Percentiles rank a stretch among this genome's conserved stretches.
phyloP scores from a whole-genome alignment of 495 filamentous ascomycete species.

The Lasiosphaeria miniovina region DNA sequence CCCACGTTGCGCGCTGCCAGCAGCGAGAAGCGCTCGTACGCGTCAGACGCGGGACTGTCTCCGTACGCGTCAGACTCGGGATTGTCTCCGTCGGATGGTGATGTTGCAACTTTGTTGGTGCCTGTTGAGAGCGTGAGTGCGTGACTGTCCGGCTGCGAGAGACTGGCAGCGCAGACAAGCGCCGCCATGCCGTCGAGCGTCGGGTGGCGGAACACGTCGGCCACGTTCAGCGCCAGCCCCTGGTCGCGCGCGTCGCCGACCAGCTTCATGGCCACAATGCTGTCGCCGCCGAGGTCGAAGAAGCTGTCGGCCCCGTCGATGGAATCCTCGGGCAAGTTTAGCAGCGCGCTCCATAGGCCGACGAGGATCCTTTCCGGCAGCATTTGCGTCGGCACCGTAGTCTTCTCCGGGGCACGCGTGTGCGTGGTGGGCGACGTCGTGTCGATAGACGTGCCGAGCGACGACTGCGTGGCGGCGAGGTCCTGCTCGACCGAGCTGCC shows the following conservation, averaged over 20 bases:
- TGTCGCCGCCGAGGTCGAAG: constrained; percentile 60
- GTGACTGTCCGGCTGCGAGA: not conserved
- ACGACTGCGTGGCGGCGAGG: not conserved
- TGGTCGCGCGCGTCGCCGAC: constrained; percentile 50
- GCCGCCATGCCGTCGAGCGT: constrained; percentile 18
- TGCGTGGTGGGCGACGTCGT: not conserved
- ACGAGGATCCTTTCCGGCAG: constrained; percentile 24
- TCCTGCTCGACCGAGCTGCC: too few relatives aligned
- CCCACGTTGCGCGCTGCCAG: constrained; percentile 46
- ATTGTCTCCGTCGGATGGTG: not conserved
- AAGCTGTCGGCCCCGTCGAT: constrained; percentile 51
- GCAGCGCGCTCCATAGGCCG: constrained; percentile 23
- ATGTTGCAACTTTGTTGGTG: not conserved
- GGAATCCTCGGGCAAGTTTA: constrained; percentile 22
- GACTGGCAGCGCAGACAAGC: not conserved
- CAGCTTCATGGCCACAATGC: constrained; percentile 62
- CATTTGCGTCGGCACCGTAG: not conserved
- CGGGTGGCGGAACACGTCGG: constrained; percentile 39
- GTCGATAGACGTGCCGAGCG: not conserved
- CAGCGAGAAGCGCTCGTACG: constrained; percentile 47
- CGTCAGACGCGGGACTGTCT: not conserved
- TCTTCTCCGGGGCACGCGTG: not conserved
- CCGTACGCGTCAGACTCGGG: constrained; percentile 8
- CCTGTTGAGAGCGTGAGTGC: not conserved
- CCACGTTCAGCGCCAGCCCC: constrained; percentile 50